Percentiles rank a stretch among this genome's conserved stretches.
These are phyloP conservation scores for Dictyostelium intermedium DNA, from an alignment of 78 protist genomes.

Conservation along the genomic window DNA sequence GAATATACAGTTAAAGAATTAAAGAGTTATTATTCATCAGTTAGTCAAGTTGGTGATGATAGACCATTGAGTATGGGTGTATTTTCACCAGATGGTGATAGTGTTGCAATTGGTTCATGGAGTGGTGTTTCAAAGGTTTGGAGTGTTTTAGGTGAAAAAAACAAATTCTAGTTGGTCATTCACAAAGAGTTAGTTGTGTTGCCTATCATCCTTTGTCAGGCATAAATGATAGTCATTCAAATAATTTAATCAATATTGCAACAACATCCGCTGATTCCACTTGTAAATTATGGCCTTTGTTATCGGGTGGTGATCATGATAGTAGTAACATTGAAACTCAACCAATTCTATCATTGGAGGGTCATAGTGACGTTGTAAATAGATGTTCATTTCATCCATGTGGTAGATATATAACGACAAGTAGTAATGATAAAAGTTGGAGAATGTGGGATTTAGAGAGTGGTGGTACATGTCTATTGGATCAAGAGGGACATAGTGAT, in stretches of 20 bases:
- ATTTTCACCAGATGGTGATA: constrained; percentile 38
- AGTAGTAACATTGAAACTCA: not conserved
- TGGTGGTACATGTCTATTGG: constrained; percentile 24
- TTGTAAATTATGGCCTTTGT: constrained; percentile 51
- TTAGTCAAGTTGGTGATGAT: constrained; percentile 77
- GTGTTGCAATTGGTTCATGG: constrained; percentile 72
- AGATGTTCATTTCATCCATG: constrained; percentile 76
- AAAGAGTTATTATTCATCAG: not conserved
- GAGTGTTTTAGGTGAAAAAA: not conserved
- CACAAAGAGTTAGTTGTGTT: constrained; percentile 32
- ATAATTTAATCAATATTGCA: constrained; percentile 25
- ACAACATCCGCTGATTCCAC: constrained; percentile 51
- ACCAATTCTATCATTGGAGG: constrained; percentile 15
- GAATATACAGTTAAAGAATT: not conserved
- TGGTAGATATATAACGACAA: constrained; percentile 40
- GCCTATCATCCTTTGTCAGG: constrained; percentile 27
- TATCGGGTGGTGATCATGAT: not conserved
- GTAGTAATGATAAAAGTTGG: constrained; percentile 81
- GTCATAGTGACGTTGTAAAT: constrained; percentile 71
- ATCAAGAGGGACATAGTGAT: constrained; percentile 88
- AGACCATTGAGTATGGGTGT: constrained; percentile 34
- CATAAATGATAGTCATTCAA: not conserved
- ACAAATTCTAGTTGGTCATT: constrained; percentile 26
- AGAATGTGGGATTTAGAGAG: constrained; percentile 83
- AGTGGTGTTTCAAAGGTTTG: constrained; percentile 73